phyloP scores from a whole-genome alignment of 1,284 basidiomycete genomes.

The Apiotrichum gracile region DNA sequence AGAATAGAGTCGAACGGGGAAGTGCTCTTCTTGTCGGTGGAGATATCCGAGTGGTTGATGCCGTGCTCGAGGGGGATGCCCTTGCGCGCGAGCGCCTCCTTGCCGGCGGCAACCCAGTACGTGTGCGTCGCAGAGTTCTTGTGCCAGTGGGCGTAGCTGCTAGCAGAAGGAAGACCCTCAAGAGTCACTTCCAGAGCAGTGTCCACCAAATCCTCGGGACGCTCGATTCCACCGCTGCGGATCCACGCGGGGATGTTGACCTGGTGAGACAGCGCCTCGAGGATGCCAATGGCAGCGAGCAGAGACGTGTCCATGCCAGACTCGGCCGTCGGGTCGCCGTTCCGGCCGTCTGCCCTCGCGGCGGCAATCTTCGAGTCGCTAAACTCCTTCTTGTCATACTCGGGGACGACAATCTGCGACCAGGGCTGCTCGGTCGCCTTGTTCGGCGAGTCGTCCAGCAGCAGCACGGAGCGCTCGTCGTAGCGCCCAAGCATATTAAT shows the following conservation, averaged over 20 bases:
- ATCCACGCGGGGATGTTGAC: conserved; percentile 43
- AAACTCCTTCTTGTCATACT: conserved; percentile 32
- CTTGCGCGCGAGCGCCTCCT: conserved; percentile 24
- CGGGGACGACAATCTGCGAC: conserved; percentile 44
- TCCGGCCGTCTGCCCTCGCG: not conserved
- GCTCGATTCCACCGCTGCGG: conserved; percentile 32
- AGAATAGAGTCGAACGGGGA: not conserved
- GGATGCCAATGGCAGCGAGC: conserved; percentile 43
- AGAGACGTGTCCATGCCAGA: conserved; percentile 33
- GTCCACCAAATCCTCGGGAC: not conserved
- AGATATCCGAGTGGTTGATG: not conserved
- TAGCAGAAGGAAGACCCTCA: conserved; percentile 29
- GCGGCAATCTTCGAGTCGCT: not conserved
- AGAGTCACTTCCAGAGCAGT: conserved; percentile 8
- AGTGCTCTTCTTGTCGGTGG: not conserved
- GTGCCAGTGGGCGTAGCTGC: conserved; percentile 33
- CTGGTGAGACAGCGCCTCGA: conserved; percentile 33
- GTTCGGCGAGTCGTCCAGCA: conserved; percentile 44
- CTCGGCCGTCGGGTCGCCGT: not conserved
- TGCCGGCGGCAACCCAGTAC: conserved; percentile 30
- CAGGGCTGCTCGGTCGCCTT: conserved; percentile 46
- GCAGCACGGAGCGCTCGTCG: conserved; percentile 28
- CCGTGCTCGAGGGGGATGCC: conserved; percentile 32
- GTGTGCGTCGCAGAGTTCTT: not conserved
- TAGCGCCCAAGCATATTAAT: conserved; percentile 12